phyloP scores from a whole-genome alignment of 257 asterid species.

The Verbascum thapsus region DNA sequence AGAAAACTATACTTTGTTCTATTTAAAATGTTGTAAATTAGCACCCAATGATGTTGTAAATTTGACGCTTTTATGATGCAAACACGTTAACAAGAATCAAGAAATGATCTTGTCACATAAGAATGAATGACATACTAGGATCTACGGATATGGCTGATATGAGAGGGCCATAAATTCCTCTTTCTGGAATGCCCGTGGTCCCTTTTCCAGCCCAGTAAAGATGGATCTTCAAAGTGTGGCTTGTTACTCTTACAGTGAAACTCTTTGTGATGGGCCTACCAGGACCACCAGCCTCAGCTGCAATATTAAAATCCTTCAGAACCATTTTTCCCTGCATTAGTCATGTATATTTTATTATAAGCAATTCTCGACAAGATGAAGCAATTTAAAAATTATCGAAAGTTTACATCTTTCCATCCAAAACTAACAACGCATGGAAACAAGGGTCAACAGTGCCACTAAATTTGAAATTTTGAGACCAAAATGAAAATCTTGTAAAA shows the following conservation, averaged over 20 bases:
- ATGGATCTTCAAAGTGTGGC: constrained; percentile 70
- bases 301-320: constrained; percentile 79
- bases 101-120: background rate
- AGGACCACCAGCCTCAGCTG: constrained; percentile 76
- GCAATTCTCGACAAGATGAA: constrained; percentile 30
- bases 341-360: background rate
- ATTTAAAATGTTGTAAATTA: background rate
- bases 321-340: constrained; percentile 58
- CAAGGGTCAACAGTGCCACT: background rate
- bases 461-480: background rate
- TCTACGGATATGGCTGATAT: constrained; percentile 87
- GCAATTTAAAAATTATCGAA: background rate
- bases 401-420: too few relatives aligned
- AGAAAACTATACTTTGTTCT: background rate
- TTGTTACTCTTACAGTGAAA: constrained; percentile 56
- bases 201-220: constrained; percentile 93
- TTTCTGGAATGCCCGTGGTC: constrained; percentile 79
- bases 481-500: too few relatives aligned
- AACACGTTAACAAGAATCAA: background rate
- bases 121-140: constrained; percentile 58
- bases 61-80: background rate
- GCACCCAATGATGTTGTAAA: background rate
- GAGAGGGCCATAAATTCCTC: constrained; percentile 89
- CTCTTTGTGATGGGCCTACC: constrained; percentile 59
- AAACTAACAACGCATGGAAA: too few relatives aligned